A percentile compares a stretch with the other conserved stretches of the same genome.
These are phyloP conservation scores for Coemansia sp. DNA, from an alignment of 192 early-diverging fungal species.

Conservation along the genomic window DNA sequence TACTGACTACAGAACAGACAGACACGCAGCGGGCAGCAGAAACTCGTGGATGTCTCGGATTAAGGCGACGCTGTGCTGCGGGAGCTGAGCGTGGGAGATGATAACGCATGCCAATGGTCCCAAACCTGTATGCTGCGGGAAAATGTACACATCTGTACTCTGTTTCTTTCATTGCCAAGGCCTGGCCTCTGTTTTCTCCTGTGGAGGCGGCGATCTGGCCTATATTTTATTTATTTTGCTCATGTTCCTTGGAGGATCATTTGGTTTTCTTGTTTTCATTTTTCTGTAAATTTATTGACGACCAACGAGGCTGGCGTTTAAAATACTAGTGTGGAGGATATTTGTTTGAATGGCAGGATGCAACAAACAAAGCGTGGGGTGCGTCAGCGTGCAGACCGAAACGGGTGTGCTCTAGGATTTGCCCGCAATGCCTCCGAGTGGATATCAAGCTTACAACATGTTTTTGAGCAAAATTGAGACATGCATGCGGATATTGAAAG, in stretches of 20 bases:
- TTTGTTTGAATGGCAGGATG: background rate
- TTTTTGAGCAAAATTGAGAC: background rate
- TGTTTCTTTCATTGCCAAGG: too few species aligned
- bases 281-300: constrained; percentile 4
- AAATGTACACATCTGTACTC: too few species aligned
- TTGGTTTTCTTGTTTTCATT: background rate
- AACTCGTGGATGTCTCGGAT: constrained; percentile 24
- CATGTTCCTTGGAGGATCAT: background rate
- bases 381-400: background rate
- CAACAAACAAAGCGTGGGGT: background rate
- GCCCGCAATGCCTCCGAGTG: background rate
- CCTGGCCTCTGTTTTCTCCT: background rate
- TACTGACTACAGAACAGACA: constrained; percentile 13
- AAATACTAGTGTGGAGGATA: too few species aligned
- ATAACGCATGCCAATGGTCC: background rate
- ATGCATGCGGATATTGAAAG: background rate
- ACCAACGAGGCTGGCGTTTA: background rate
- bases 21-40: background rate
- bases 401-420: background rate
- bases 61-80: constrained; percentile 27
- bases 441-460: too few species aligned
- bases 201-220: background rate
- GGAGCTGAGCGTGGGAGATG: constrained; percentile 6
- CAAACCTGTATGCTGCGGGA: too few species aligned
- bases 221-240: constrained; percentile 9